phyloP scores from a whole-genome alignment of 345 rosid genomes.

The Anacardium occidentale region DNA sequence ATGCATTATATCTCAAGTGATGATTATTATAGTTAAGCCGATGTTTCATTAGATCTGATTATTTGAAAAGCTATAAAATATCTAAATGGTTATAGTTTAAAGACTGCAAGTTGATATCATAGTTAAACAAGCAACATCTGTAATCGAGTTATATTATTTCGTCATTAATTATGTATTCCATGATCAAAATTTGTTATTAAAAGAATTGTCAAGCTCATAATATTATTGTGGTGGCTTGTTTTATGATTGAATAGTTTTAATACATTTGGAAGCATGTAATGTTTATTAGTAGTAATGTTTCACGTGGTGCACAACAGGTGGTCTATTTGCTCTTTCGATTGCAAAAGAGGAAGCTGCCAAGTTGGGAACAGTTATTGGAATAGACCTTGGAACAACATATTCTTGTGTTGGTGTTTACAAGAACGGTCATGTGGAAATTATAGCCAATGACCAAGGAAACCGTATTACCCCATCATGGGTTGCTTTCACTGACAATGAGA shows the following conservation, averaged over 20 bases:
- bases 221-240: too few relatives aligned
- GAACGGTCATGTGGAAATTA: constrained; percentile 94
- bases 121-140: too few relatives aligned
- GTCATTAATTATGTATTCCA: too few relatives aligned
- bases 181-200: too few relatives aligned
- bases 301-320: constrained; percentile 33
- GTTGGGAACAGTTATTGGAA: constrained; percentile 92
- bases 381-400: constrained; percentile 93
- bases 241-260: background rate
- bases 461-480: constrained; percentile 99
- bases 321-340: constrained; percentile 54
- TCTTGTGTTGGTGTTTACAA: constrained; percentile 98
- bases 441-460: constrained; percentile 98
- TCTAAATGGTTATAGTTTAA: background rate
- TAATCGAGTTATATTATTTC: background rate
- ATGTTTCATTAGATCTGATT: constrained; percentile 7
- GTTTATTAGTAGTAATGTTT: too few relatives aligned
- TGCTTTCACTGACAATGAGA: constrained; percentile 87
- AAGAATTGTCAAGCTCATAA: too few relatives aligned
- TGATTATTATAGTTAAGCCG: background rate
- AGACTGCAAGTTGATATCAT: background rate
- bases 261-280: too few relatives aligned
- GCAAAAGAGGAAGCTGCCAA: constrained; percentile 71
- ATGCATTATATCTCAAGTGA: constrained; percentile 12
- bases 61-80: background rate